Conservation (phyloP, 768 basidiomycete genomes). For the Fomitopsis serialis region DNA sequence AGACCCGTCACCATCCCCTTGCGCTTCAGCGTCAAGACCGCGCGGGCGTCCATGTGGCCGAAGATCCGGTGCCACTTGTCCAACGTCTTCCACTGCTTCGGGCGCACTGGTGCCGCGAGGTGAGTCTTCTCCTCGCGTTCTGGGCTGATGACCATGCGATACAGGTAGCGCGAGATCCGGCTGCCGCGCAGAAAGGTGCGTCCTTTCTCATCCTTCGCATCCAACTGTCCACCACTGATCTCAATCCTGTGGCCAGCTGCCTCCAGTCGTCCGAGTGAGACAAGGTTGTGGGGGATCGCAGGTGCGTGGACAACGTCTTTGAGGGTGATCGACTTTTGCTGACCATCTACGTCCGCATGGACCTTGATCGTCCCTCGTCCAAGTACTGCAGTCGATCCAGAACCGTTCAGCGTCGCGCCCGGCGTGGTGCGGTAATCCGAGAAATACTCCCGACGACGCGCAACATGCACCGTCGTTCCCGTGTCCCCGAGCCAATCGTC, state of each 20-base stretch:
- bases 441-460: constrained; percentile 1
- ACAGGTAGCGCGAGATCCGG: constrained; percentile 4
- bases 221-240: background rate
- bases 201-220: background rate
- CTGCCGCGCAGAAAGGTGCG: background rate
- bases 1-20: constrained; percentile 12
- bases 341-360: background rate
- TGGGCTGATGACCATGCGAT: background rate
- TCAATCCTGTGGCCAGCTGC: constrained; percentile 1
- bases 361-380: constrained; percentile 11
- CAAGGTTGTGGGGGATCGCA: constrained; percentile 8
- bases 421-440: constrained; percentile 1
- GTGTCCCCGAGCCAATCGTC: constrained; percentile 14
- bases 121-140: background rate
- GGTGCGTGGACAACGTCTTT: constrained; percentile 10
- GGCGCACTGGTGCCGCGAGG: constrained; percentile 3
- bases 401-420: constrained; percentile 7
- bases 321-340: constrained; percentile 2
- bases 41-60: constrained; percentile 9
- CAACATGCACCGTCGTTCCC: constrained; percentile 4
- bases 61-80: constrained; percentile 15
- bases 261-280: constrained; percentile 10
- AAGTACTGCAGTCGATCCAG: constrained; percentile 8
- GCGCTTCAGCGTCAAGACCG: constrained; percentile 1
- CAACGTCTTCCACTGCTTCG: background rate